Evolutionary conservation across 2,329 filamentous ascomycete species (phyloP).

Genomic region (Fusarium bulbicola): DNA sequence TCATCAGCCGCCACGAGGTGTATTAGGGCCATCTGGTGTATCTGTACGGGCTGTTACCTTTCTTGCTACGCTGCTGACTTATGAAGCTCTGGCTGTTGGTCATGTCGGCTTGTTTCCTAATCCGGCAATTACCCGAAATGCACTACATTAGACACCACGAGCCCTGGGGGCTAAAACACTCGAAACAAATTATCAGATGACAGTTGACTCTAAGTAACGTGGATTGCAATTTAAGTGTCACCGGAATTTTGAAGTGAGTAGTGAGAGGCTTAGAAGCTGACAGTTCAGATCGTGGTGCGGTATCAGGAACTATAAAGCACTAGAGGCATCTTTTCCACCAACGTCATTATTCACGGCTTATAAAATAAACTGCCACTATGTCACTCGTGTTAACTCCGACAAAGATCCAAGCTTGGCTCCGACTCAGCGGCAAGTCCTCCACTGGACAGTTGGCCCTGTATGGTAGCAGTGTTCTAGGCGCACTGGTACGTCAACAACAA

Average conservation of each 20-base stretch:
- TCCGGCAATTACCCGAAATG: not conserved
- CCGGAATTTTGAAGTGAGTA: fast-evolving
- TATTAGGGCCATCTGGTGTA: too few species aligned
- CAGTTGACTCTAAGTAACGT: fast-evolving
- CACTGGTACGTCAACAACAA: not conserved
- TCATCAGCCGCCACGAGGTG: not conserved
- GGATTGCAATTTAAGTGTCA: fast-evolving
- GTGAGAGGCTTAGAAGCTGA: not conserved
- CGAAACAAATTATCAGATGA: not conserved
- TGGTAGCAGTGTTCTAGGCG: not conserved
- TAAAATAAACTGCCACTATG: fast-evolving
- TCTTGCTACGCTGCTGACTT: not conserved
- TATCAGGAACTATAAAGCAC: not conserved
- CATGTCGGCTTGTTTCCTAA: not conserved
- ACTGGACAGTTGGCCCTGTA: not conserved
- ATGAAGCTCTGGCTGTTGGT: not conserved
- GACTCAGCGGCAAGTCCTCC: not conserved
- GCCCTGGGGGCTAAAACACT: not conserved
- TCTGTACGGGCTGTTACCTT: not conserved
- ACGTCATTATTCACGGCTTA: too few species aligned
- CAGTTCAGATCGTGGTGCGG: too few species aligned
- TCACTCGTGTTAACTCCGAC: not conserved
- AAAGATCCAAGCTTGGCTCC: not conserved
- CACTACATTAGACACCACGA: not conserved
- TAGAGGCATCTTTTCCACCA: not conserved